These are phyloP conservation scores for Vitis rotundifolia DNA, from an alignment of 164 flowering plant genomes.

Conservation along the genomic window DNA sequence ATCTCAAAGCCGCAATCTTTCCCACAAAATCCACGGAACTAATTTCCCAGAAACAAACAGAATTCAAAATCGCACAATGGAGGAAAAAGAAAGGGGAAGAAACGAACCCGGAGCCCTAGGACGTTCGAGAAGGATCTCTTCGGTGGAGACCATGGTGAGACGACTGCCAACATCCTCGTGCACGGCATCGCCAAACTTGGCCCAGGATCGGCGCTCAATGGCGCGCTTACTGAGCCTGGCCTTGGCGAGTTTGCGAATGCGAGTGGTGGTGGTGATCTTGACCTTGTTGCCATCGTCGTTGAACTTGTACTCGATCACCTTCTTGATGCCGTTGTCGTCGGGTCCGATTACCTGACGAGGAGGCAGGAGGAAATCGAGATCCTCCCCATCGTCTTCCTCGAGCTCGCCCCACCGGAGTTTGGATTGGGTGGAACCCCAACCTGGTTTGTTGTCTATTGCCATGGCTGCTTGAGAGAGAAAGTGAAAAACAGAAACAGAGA, in stretches of 20 bases:
- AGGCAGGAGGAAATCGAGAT: slow-evolving; percentile 71
- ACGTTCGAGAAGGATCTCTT: slow-evolving; percentile 78
- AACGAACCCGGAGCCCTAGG: slow-evolving; percentile 78
- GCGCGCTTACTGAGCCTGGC: slow-evolving; percentile 78
- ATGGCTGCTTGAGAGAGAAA: no score
- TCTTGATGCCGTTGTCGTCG: slow-evolving; percentile 77
- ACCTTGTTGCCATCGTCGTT: slow-evolving; percentile 75
- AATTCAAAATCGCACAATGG: neutral
- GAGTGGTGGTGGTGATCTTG: slow-evolving; percentile 73
- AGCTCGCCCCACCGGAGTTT: slow-evolving; percentile 59
- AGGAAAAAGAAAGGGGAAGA: neutral
- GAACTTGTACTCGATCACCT: slow-evolving; percentile 72
- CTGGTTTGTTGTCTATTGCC: slow-evolving; percentile 1
- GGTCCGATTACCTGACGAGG: slow-evolving; percentile 75
- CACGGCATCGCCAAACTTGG: slow-evolving; percentile 83
- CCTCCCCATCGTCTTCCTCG: slow-evolving; percentile 80
- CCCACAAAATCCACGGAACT: no score
- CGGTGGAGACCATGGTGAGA: slow-evolving; percentile 87
- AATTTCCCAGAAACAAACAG: neutral
- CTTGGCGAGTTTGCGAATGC: slow-evolving; percentile 69
- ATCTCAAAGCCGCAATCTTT: no score
- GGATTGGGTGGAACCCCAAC: neutral
- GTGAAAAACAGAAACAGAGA: no score
- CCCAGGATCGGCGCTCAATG: slow-evolving; percentile 76
- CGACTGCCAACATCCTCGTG: slow-evolving; percentile 61